phyloP scores from a whole-genome alignment of 371 early-diverging fungal genomes.

The Thermomucor indicae-seudaticae region DNA sequence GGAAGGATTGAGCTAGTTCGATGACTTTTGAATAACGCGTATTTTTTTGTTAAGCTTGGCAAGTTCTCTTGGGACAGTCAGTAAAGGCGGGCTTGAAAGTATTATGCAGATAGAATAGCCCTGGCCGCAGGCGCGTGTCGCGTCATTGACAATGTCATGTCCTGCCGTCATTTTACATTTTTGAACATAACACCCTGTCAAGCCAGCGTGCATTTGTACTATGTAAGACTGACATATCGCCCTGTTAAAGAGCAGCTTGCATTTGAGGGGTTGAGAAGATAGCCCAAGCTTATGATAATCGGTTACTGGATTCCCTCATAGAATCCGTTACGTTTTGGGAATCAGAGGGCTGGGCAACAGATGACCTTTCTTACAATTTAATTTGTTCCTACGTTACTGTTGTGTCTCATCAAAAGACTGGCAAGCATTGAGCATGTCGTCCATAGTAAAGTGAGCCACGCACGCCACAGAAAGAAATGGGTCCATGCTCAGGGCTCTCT shows the following conservation, averaged over 20 bases:
- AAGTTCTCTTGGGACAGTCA: conserved; percentile 78
- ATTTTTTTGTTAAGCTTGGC: conserved; percentile 3
- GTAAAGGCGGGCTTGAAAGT: conserved; percentile 74
- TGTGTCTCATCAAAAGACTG: conserved; percentile 74
- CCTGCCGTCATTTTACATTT: conserved; percentile 65
- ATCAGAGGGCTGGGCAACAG: not conserved
- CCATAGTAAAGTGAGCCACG: conserved; percentile 69
- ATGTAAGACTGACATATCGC: conserved; percentile 80
- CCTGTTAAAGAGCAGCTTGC: conserved; percentile 88
- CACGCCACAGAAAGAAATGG: conserved; percentile 89
- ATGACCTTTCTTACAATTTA: not conserved
- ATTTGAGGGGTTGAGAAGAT: conserved; percentile 79
- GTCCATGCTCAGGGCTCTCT: conserved; percentile 74
- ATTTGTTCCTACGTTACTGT: conserved; percentile 29
- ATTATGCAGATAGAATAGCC: conserved; percentile 75
- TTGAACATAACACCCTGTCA: conserved; percentile 71
- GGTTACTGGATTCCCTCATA: conserved; percentile 86
- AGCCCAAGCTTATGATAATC: conserved; percentile 95
- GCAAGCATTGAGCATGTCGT: conserved; percentile 58
- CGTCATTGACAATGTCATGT: conserved; percentile 73
- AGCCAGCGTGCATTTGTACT: conserved; percentile 69
- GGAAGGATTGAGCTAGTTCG: conserved; percentile 33
- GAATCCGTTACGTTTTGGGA: conserved; percentile 42
- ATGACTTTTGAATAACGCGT: not conserved
- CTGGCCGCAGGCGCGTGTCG: conserved; percentile 65